Conservation (phyloP, 1,139 yeast species). For the Arxiozyma slooffiae region DNA sequence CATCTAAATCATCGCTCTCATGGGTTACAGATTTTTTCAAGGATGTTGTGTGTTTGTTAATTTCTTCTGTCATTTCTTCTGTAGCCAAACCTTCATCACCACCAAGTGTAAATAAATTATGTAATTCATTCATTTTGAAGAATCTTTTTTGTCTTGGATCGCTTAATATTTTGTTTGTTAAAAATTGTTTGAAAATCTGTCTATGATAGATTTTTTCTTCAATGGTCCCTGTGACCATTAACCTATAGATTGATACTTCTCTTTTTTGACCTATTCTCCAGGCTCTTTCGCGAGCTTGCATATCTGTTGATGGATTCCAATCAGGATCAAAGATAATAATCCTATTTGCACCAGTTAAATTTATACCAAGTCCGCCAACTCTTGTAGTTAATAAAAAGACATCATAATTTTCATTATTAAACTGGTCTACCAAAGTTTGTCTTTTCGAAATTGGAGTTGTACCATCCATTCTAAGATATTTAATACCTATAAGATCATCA, state of each 20-base stretch:
- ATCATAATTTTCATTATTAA: constrained; percentile 51
- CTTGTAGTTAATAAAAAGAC: constrained; percentile 81
- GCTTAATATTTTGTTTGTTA: constrained; percentile 85
- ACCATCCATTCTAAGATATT: constrained; percentile 87
- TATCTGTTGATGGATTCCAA: constrained; percentile 97
- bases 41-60: constrained; percentile 28
- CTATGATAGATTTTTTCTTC: constrained; percentile 96
- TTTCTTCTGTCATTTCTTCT: constrained; percentile 24
- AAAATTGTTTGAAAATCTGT: constrained; percentile 88
- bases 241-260: constrained; percentile 83
- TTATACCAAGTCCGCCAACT: constrained; percentile 93
- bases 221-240: constrained; percentile 91
- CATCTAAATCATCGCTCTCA: constrained; percentile 47
- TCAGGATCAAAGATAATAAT: constrained; percentile 94
- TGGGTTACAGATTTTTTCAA: constrained; percentile 23
- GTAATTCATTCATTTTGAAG: constrained; percentile 83
- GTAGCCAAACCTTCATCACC: constrained; percentile 51
- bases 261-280: constrained; percentile 94
- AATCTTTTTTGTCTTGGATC: constrained; percentile 93
- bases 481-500: constrained; percentile 35
- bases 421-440: constrained; percentile 69
- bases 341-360: constrained; percentile 88
- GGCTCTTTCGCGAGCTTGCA: constrained; percentile 93
- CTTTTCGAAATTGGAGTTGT: constrained; percentile 70
- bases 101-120: constrained; percentile 79